Evolutionary conservation across 352 stramenopile genomes (phyloP).

Genomic region (Globisporangium okanoganense): DNA sequence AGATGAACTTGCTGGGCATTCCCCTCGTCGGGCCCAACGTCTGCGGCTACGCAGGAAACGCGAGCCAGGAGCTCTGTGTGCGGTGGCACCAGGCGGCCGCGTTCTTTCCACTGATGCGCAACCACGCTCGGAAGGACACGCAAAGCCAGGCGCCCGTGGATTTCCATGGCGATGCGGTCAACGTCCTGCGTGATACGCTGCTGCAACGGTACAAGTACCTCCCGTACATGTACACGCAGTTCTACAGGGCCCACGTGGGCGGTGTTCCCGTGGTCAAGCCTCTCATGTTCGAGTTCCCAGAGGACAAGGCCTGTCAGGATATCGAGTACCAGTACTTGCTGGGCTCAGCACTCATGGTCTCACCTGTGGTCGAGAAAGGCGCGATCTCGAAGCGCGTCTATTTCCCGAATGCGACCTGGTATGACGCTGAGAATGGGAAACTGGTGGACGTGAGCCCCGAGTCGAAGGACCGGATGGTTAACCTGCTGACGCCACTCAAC

Average conservation of each 20-base stretch:
- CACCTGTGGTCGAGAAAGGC: slow-evolving; percentile 64
- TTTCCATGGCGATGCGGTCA: slow-evolving; percentile 58
- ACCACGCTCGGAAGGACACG: slow-evolving; percentile 45
- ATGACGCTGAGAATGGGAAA: slow-evolving; percentile 52
- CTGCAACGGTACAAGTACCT: slow-evolving; percentile 65
- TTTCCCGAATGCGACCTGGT: slow-evolving; percentile 71
- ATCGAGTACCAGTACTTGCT: slow-evolving; percentile 75
- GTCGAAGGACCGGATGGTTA: slow-evolving; percentile 18
- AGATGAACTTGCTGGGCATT: slow-evolving; percentile 80
- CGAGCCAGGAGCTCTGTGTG: slow-evolving; percentile 68
- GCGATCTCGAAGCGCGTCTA: slow-evolving; percentile 57
- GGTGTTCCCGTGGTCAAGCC: slow-evolving; percentile 49
- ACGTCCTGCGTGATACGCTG: slow-evolving; percentile 60
- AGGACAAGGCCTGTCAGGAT: slow-evolving; percentile 28
- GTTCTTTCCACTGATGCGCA: slow-evolving; percentile 77
- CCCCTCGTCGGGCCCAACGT: slow-evolving; percentile 66
- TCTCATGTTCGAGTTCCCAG: slow-evolving; percentile 65
- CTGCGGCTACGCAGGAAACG: slow-evolving; percentile 43
- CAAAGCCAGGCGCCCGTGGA: slow-evolving; percentile 54
- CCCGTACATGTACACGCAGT: slow-evolving; percentile 85
- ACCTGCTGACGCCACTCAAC: slow-evolving; percentile 48
- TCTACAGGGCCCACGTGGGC: slow-evolving; percentile 47
- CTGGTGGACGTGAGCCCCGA: slow-evolving; percentile 12
- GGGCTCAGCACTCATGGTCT: slow-evolving; percentile 68
- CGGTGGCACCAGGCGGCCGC: slow-evolving; percentile 80